Conservation (phyloP, 139 green algal species). For the Edaphochlamys debaryana region DNA sequence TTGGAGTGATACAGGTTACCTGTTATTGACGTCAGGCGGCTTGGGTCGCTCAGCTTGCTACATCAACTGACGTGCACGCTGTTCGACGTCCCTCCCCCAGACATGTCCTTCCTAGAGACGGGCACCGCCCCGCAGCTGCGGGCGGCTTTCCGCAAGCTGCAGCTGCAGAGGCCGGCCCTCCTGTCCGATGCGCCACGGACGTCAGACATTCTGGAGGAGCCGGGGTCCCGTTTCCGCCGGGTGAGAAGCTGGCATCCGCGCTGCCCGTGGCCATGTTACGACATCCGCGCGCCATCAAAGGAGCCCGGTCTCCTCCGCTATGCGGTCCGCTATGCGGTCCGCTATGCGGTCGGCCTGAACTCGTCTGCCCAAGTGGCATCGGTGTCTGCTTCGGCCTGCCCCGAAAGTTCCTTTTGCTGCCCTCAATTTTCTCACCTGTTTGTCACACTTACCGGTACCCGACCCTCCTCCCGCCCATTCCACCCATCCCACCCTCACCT, state of each 20-base stretch:
- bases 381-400: not conserved
- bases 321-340: not conserved
- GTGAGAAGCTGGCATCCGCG: too few species aligned
- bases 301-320: not conserved
- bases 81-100: not conserved
- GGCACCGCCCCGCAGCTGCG: not conserved
- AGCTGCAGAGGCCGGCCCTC: conserved; percentile 2
- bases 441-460: too few species aligned
- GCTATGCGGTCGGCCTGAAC: not conserved
- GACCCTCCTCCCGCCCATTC: not conserved
- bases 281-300: too few species aligned
- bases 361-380: not conserved
- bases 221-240: not conserved
- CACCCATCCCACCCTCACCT: not conserved
- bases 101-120: not conserved
- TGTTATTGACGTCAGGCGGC: too few species aligned
- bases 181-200: conserved; percentile 34
- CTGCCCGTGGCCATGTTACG: too few species aligned
- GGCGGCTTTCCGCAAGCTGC: not conserved
- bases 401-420: not conserved
- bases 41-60: too few species aligned
- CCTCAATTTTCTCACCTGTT: not conserved
- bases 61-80: too few species aligned
- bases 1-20: too few species aligned
- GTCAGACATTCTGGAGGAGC: conserved; percentile 1